These are phyloP conservation scores for Ophiostoma tasmaniense DNA, from an alignment of 2,329 filamentous ascomycete species.

Conservation along the genomic window DNA sequence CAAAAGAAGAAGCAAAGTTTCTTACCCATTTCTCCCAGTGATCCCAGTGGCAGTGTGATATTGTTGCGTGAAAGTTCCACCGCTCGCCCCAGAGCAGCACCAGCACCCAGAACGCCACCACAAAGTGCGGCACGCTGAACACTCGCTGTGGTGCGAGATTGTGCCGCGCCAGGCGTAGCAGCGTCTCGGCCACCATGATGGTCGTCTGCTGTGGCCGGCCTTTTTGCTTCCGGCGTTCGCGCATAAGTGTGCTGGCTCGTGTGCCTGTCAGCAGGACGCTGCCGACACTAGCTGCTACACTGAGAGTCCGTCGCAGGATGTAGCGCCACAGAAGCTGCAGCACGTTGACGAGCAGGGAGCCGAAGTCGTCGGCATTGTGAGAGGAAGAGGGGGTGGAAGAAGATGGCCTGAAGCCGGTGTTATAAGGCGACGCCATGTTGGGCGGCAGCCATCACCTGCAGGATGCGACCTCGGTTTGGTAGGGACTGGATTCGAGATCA, in stretches of 20 bases:
- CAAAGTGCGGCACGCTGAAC: conserved; percentile 55
- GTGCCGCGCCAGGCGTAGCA: conserved; percentile 28
- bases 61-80: conserved; percentile 61
- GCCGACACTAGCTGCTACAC: neutral
- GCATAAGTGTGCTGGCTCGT: conserved; percentile 13
- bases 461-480: neutral
- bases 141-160: conserved; percentile 45
- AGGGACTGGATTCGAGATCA: neutral
- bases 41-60: conserved; percentile 69
- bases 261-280: conserved; percentile 14
- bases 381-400: conserved; percentile 2
- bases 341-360: conserved; percentile 25
- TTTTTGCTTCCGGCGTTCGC: conserved; percentile 14
- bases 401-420: conserved; percentile 24
- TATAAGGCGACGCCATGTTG: conserved; percentile 34
- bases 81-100: conserved; percentile 80
- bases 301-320: conserved; percentile 1
- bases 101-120: conserved; percentile 67
- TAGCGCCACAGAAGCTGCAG: conserved; percentile 28
- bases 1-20: no score
- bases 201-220: conserved; percentile 21
- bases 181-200: conserved; percentile 17
- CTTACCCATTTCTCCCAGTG: conserved; percentile 90
- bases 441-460: conserved; percentile 24
- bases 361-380: conserved; percentile 29